Evolutionary conservation across 768 basidiomycete species (phyloP).

Genomic region (Tricholoma sp.): DNA sequence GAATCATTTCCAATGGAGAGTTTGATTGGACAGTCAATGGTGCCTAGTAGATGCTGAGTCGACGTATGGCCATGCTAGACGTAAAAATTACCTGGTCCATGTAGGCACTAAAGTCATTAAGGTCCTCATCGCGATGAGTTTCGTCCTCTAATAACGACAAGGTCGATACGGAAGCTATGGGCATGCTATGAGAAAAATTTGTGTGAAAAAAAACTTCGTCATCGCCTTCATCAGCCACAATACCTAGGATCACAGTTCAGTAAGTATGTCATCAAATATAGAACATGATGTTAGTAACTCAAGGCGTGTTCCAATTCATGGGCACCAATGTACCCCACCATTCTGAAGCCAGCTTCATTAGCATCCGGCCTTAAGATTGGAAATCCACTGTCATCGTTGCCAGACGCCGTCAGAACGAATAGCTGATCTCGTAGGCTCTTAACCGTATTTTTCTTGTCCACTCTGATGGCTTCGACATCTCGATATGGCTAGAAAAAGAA

Average conservation of each 20-base stretch:
- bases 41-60: conserved; percentile 42
- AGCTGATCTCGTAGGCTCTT: conserved; percentile 70
- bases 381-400: conserved; percentile 79
- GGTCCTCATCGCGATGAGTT: conserved; percentile 34
- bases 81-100: conserved; percentile 71
- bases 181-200: conserved; percentile 33
- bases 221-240: conserved; percentile 72
- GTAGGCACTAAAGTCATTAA: conserved; percentile 80
- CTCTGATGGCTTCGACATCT: conserved; percentile 62
- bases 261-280: not conserved
- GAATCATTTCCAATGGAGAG: conserved; percentile 87
- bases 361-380: conserved; percentile 65
- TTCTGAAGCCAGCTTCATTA: conserved; percentile 45
- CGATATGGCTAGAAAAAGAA: conserved; percentile 49
- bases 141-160: conserved; percentile 51
- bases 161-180: conserved; percentile 45
- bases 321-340: conserved; percentile 88
- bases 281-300: conserved; percentile 33
- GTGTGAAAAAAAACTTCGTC: conserved; percentile 63
- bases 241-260: conserved; percentile 37
- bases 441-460: conserved; percentile 75
- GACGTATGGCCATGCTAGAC: not conserved
- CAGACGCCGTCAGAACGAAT: conserved; percentile 46
- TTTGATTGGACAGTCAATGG: conserved; percentile 82
- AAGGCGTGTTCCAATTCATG: conserved; percentile 95